Evolutionary conservation across 1,139 yeast species (phyloP).

Genomic region (Martiniozyma asiatica): DNA sequence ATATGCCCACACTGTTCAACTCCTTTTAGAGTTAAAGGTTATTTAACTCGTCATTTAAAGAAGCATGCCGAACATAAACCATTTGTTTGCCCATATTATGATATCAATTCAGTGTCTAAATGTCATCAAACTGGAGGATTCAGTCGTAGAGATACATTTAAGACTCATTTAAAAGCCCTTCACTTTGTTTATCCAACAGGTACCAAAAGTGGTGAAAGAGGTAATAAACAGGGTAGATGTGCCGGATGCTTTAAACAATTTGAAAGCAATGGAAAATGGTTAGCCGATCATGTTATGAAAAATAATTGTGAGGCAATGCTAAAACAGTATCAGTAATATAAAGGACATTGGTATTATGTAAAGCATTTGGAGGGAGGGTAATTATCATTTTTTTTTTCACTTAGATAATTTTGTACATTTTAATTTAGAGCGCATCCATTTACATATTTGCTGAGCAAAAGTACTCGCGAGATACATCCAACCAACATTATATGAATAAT

Average conservation of each 20-base stretch:
- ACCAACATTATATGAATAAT: too few species aligned
- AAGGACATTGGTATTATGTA: too few species aligned
- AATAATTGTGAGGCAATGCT: slow-evolving; percentile 36
- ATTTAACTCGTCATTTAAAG: slow-evolving; percentile 43
- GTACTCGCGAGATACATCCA: too few species aligned
- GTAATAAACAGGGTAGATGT: slow-evolving; percentile 37
- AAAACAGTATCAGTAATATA: slow-evolving; percentile 12
- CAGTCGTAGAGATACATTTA: slow-evolving; percentile 45
- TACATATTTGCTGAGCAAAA: too few species aligned
- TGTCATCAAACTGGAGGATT: slow-evolving; percentile 54
- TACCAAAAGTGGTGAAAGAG: slow-evolving; percentile 34
- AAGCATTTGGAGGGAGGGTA: too few species aligned
- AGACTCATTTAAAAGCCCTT: slow-evolving; percentile 44
- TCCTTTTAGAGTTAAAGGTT: slow-evolving; percentile 42
- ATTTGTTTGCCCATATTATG: slow-evolving; percentile 42
- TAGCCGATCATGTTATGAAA: slow-evolving; percentile 36
- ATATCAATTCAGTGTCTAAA: slow-evolving; percentile 28
- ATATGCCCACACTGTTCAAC: slow-evolving; percentile 35
- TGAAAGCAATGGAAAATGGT: slow-evolving; percentile 37
- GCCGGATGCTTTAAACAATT: slow-evolving; percentile 45
- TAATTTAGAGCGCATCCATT: too few species aligned
- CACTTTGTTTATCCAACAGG: slow-evolving; percentile 53
- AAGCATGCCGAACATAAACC: slow-evolving; percentile 41
- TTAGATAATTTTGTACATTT: too few species aligned
- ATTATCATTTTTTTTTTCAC: too few species aligned